Evolutionary conservation across 2,329 filamentous ascomycete genomes (phyloP).

Genomic region (Ophiostoma triangulosporum): DNA sequence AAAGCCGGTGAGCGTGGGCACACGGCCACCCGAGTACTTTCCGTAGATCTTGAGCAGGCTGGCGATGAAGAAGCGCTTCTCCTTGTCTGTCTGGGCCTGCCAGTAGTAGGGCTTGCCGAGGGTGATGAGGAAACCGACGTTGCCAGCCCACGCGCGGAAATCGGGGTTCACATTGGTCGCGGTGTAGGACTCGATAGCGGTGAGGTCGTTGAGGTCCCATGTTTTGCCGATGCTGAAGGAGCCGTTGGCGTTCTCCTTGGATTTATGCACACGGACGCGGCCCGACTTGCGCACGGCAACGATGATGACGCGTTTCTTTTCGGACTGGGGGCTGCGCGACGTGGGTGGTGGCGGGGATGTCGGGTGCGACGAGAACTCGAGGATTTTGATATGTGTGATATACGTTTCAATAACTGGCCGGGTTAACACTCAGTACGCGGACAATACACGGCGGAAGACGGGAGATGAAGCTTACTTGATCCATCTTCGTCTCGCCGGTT

Average conservation of each 20-base stretch:
- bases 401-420: conserved; percentile 71
- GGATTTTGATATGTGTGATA: conserved; percentile 90
- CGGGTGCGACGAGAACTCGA: conserved; percentile 72
- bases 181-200: conserved; percentile 69
- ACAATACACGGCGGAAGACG: neutral
- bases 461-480: conserved; percentile 39
- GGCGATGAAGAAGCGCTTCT: conserved; percentile 97
- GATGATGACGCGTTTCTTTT: conserved; percentile 85
- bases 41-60: conserved; percentile 92
- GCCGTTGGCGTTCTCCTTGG: conserved; percentile 85
- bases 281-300: conserved; percentile 87
- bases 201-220: conserved; percentile 88
- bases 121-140: conserved; percentile 73
- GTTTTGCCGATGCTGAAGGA: conserved; percentile 97
- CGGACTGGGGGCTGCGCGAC: conserved; percentile 52
- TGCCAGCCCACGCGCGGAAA: conserved; percentile 64
- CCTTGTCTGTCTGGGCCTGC: conserved; percentile 84
- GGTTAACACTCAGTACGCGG: neutral
- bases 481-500: conserved; percentile 78
- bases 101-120: conserved; percentile 95
- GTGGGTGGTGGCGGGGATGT: conserved; percentile 74
- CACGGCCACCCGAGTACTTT: conserved; percentile 83
- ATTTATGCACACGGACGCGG: conserved; percentile 90
- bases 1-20: conserved; percentile 71
- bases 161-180: conserved; percentile 42